phyloP scores from a whole-genome alignment of 2,329 filamentous ascomycete species.

The Alternaria arborescens region DNA sequence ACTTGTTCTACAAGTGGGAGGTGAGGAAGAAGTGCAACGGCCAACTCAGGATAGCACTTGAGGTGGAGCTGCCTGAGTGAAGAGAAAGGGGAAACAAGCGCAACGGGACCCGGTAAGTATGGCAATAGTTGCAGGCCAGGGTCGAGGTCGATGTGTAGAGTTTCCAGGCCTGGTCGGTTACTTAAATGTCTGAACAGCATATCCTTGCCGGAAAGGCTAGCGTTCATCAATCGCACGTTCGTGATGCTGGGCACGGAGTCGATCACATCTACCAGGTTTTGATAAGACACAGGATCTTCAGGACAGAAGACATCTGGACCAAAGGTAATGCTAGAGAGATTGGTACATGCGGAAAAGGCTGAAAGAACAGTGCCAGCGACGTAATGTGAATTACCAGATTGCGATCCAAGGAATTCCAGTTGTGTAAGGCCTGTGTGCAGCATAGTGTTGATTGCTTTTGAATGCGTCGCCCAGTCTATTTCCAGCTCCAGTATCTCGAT shows the following conservation, averaged over 20 bases:
- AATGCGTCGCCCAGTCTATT: conserved; percentile 36
- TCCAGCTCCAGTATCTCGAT: conserved; percentile 42
- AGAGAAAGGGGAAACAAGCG: conserved; percentile 28
- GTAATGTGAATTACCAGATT: conserved; percentile 32
- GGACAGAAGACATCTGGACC: conserved; percentile 30
- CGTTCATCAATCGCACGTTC: conserved; percentile 36
- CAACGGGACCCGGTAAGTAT: conserved; percentile 27
- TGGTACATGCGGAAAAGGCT: conserved; percentile 31
- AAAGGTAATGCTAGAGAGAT: conserved; percentile 39
- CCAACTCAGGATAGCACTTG: conserved; percentile 46
- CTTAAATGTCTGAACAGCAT: conserved; percentile 37
- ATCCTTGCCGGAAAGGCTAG: conserved; percentile 37
- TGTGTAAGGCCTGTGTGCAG: conserved; percentile 37
- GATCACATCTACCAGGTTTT: conserved; percentile 30
- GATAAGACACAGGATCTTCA: conserved; percentile 34
- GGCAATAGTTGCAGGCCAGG: conserved; percentile 37
- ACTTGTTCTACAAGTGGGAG: conserved; percentile 36
- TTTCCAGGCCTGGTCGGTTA: conserved; percentile 33
- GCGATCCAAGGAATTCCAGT: conserved; percentile 37
- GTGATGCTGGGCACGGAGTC: conserved; percentile 29
- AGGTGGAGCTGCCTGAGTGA: conserved; percentile 35
- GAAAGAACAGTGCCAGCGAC: conserved; percentile 35
- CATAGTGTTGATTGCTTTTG: conserved; percentile 29
- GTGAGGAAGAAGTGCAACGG: conserved; percentile 36
- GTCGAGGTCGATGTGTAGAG: conserved; percentile 45